Base-by-base conservation (phyloP, 176 grass and related monocot species). In the Bothriochloa decipiens region DNA sequence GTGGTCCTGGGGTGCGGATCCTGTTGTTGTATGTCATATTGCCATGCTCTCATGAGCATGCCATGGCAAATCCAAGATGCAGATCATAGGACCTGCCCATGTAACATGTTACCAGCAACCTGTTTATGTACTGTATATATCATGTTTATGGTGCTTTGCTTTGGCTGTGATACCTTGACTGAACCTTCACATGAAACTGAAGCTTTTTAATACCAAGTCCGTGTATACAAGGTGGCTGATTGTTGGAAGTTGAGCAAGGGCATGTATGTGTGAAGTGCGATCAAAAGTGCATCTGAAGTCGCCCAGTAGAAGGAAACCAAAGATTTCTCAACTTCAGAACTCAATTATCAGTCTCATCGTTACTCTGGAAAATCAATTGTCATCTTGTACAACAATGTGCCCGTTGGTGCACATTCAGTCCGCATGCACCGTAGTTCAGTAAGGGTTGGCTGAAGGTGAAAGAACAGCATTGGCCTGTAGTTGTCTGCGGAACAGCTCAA, bases 71-170 rank as follows among this genome's bases (percentile, higher is more conserved):
- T 39, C 15, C 46, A 36, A 63, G 65, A 50, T 46, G 26, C 79
- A 35, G 33, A 27, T 12, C 22, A 18, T 15, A 61, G 53, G 75
- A 67, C 10, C 37, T 68, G 61, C 40, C 69, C 26, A 27, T 29
- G 17, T 41, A 55, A 42, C 28, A 33, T 66, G 23, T 81, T 65
- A 22, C 70, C 47, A 23, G 29, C 61, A 68, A 35, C 17, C 69
- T 81, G 46, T 45, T 22, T 28, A 12, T 66, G 16, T 61, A 58
- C 3, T 13, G 25, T 8, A 36, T 22, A 46, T 14, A 40, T 25
- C 15, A 74, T 28, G 68, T 67, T 67, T 42, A 67, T 57, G 78
- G 26, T 68, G 58, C 57, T 17, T 75, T 53, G 68, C 50, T 81
- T 43, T 43, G 57, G 43, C 63, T 46, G 71, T 17, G 29, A 39